Percentiles rank a stretch among this genome's conserved stretches.
These are phyloP conservation scores for Aquilaria yunnanensis DNA, from an alignment of 345 rosid species.

Conservation along the genomic window DNA sequence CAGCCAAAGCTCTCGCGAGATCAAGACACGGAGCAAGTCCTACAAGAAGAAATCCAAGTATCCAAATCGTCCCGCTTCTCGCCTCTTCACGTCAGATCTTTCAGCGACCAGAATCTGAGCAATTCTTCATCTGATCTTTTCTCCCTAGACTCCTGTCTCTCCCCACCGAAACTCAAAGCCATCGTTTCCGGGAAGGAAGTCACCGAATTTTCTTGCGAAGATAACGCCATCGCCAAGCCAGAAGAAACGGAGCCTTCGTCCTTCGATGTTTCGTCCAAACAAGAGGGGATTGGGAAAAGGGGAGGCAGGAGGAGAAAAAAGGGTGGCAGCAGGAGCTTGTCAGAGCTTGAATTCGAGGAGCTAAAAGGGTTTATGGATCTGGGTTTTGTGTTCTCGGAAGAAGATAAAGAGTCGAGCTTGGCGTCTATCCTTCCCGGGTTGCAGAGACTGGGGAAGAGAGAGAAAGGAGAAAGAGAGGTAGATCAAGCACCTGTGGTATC, in stretches of 20 bases:
- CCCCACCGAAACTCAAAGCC: constrained; percentile 37
- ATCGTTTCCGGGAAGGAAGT: constrained; percentile 51
- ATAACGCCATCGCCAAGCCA: constrained; percentile 3
- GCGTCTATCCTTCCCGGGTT: constrained; percentile 56
- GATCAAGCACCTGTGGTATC: constrained; percentile 16
- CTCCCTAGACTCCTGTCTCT: constrained; percentile 44
- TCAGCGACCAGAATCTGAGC: constrained; percentile 40
- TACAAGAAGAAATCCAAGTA: constrained; percentile 8
- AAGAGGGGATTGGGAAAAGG: constrained; percentile 10
- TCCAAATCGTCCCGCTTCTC: constrained; percentile 15
- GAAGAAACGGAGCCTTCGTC: constrained; percentile 1
- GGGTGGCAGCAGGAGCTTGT: constrained; percentile 45
- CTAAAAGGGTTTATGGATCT: constrained; percentile 74
- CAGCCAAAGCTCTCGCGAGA: background rate
- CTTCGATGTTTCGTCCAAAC: no score
- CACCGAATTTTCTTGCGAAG: constrained; percentile 10
- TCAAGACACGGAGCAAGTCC: constrained; percentile 15
- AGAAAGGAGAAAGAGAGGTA: constrained; percentile 5
- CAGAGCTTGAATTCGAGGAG: constrained; percentile 61
- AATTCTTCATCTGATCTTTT: constrained; percentile 17
- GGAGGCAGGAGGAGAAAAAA: constrained; percentile 17
- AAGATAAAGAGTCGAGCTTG: constrained; percentile 46
- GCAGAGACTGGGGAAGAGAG: constrained; percentile 34
- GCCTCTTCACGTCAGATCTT: constrained; percentile 26
- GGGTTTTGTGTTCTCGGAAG: constrained; percentile 65